Percentiles rank a stretch among this genome's conserved stretches.
phyloP scores from a whole-genome alignment of 2,329 filamentous ascomycete genomes.

The Pseudogymnoascus sp. region DNA sequence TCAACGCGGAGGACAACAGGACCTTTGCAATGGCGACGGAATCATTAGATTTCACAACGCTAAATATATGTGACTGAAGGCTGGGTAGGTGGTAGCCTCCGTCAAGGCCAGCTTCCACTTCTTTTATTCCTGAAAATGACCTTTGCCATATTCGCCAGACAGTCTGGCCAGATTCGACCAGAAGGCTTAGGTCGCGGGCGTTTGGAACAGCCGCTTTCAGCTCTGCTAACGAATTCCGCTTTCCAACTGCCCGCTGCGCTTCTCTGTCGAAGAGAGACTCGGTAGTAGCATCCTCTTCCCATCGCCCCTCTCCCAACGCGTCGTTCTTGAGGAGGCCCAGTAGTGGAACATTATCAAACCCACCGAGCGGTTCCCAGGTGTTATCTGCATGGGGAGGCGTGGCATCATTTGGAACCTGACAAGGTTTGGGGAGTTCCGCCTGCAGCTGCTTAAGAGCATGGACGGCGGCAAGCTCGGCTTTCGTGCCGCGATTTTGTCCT shows the following conservation, averaged over 20 bases:
- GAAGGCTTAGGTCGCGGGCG: constrained; percentile 14
- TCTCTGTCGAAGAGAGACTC: background rate
- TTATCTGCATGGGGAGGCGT: background rate
- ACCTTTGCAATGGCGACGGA: constrained; percentile 34
- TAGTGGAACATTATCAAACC: background rate
- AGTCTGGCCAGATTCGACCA: constrained; percentile 20
- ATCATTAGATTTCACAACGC: constrained; percentile 29
- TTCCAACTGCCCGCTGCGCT: background rate
- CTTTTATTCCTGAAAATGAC: constrained; percentile 13
- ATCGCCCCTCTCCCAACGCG: background rate
- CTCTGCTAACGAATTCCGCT: background rate
- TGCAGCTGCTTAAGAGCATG: background rate
- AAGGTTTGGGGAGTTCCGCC: background rate
- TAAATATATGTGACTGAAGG: constrained; percentile 31
- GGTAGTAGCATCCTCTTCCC: background rate
- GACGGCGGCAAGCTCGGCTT: background rate
- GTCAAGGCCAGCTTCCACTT: background rate
- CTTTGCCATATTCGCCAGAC: constrained; percentile 25
- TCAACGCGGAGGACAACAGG: constrained; percentile 37
- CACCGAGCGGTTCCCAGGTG: background rate
- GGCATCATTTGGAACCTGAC: background rate
- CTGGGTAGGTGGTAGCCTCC: constrained; percentile 16
- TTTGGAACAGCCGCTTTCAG: constrained; percentile 15
- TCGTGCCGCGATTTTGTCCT: background rate
- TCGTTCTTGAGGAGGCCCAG: background rate